phyloP scores from a whole-genome alignment of 2,329 filamentous ascomycete species.

The Hymenoscyphus occultus region DNA sequence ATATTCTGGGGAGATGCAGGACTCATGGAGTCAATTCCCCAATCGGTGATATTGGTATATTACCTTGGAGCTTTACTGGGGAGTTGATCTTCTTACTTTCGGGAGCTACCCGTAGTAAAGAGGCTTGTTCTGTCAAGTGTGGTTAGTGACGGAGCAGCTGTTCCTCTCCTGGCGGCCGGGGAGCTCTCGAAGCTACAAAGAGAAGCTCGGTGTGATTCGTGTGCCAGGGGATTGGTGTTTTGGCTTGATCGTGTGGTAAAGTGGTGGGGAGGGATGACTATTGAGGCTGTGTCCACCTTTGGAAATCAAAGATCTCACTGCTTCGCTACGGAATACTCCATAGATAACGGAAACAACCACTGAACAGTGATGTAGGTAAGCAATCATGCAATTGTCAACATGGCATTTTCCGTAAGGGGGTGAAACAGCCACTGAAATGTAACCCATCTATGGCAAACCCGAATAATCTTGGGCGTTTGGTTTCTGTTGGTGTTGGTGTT shows the following conservation, averaged over 20 bases:
- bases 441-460: not conserved
- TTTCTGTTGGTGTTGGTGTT: slow-evolving; percentile 1
- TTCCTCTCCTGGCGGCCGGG: not conserved
- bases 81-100: not conserved
- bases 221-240: not conserved
- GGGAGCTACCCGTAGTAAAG: not conserved
- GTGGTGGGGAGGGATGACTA: not conserved
- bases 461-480: not conserved
- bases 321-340: not conserved
- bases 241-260: not conserved
- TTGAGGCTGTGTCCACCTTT: not conserved
- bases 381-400: not conserved
- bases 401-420: not conserved
- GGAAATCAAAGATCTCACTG: slow-evolving; percentile 6
- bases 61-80: not conserved
- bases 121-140: not conserved
- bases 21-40: not conserved
- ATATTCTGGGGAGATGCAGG: not conserved
- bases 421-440: not conserved
- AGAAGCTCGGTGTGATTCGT: slow-evolving; percentile 6
- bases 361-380: not conserved
- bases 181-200: not conserved
- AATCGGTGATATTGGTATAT: not conserved
- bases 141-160: slow-evolving; percentile 3
- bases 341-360: not conserved